A percentile compares a stretch with the other conserved stretches of the same genome.
Evolutionary conservation across 2,329 filamentous ascomycete genomes (phyloP).

Genomic region (Aureobasidium vineae): DNA sequence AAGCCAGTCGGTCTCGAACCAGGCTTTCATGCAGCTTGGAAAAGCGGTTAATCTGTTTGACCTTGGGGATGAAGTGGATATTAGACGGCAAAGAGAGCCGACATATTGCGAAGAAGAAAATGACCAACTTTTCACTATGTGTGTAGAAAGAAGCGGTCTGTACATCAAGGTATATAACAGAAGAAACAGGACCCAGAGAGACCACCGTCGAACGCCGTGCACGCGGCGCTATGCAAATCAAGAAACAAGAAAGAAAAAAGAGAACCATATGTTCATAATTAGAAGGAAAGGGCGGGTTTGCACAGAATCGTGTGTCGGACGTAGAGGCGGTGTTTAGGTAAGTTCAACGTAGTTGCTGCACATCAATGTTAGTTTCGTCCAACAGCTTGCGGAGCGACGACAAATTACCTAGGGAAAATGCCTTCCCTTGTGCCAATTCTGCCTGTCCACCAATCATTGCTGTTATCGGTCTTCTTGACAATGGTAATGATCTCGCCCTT

Average conservation of each 20-base stretch:
- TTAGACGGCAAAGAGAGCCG: background rate
- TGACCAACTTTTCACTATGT: conserved; percentile 6
- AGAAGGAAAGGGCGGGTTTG: background rate
- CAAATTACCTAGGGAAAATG: conserved; percentile 77
- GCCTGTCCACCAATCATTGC: conserved; percentile 97
- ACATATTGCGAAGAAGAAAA: background rate
- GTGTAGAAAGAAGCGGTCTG: conserved; percentile 3
- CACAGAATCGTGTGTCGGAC: background rate
- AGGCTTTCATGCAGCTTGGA: background rate
- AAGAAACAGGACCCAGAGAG: conserved; percentile 1
- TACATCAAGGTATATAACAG: conserved; percentile 23
- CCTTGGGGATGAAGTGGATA: background rate
- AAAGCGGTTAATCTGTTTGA: background rate
- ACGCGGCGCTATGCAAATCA: conserved; percentile 22
- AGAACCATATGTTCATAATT: background rate
- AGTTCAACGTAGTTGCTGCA: conserved; percentile 38
- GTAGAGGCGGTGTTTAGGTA: conserved; percentile 12
- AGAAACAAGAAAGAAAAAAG: background rate
- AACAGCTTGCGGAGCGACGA: background rate
- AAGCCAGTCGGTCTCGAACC: background rate
- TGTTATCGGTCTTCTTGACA: conserved; percentile 87
- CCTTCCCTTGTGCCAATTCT: conserved; percentile 80
- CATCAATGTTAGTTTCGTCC: conserved; percentile 1
- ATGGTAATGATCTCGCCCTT: conserved; percentile 97
- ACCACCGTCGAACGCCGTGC: conserved; percentile 21